Evolutionary conservation across 2,329 filamentous ascomycete species (phyloP), one percentile per base, ranked within the genome.

Genomic region (Aspergillus phoenicis): DNA sequence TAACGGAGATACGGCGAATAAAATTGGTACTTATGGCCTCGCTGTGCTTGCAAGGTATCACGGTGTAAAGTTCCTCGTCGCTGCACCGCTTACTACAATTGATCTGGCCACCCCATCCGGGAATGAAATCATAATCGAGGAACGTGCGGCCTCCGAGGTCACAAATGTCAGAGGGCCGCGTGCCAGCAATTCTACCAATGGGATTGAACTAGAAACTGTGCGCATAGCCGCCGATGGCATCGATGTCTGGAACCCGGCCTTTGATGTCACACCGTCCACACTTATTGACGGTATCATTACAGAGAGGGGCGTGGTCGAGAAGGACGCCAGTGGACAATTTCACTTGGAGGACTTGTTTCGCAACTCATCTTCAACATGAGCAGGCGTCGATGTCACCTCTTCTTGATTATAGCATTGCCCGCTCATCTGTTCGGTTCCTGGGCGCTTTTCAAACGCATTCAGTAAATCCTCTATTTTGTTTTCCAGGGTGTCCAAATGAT

Each of bases 1-100:
- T 54, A 99, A 99, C 71, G 95, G 95, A 30, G 95, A 99, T 78
- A 98, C 95, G 0, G 95, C 95, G 59, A 99, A 99, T 81, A 99
- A 99, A 82, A 96, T 99, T 63, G 95, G 95, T 55, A 99, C 95
- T 0, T 98, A 99, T 75, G 85, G 89, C 58, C 84, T 99, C 4
- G 93, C 95, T 3, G 93, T 98, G n/a, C 84, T 97, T 30, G 95
- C 95, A 22, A 88, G 85, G 66, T 83, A 93, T 71, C 95, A 99
- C 71, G 91, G 91, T 17, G 85, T 98, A 71, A 96, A 94, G 76
- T 99, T 99, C 74, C 84, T 99, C 8, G 93, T 99, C 30, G 95
- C 95, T 0, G 95, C 95, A 0, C 95, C 95, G 0, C 91, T 93
- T 6, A 99, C 95, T 2, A 97, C 92, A 59, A 95, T 99, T 68